phyloP scores from a whole-genome alignment of 1,284 basidiomycete genomes.

The Coniophora puteana region DNA sequence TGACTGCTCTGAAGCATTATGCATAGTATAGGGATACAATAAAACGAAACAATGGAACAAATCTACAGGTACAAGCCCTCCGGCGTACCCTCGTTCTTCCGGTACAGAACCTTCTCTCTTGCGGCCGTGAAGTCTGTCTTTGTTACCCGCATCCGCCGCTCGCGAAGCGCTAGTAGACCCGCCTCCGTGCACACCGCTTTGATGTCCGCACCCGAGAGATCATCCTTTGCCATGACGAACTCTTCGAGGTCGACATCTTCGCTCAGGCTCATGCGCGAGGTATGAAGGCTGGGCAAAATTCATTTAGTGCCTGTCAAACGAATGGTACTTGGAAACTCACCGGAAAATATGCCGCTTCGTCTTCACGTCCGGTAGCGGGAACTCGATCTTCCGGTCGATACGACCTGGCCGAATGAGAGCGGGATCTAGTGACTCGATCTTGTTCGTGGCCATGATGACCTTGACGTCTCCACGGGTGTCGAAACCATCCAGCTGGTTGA shows the following conservation, averaged over 20 bases:
- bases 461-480: slow-evolving; percentile 99
- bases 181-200: slow-evolving; percentile 98
- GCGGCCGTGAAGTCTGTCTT: slow-evolving; percentile 88
- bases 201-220: slow-evolving; percentile 96
- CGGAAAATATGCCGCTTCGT: slow-evolving; percentile 98
- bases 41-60: slow-evolving; percentile 6
- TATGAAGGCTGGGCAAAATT: slow-evolving; percentile 68
- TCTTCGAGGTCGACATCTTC: slow-evolving; percentile 96
- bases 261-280: slow-evolving; percentile 90
- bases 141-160: slow-evolving; percentile 95
- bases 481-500: slow-evolving; percentile 98
- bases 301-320: slow-evolving; percentile 4
- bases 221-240: slow-evolving; percentile 95
- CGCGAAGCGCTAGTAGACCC: slow-evolving; percentile 89
- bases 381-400: slow-evolving; percentile 98
- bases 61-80: slow-evolving; percentile 77
- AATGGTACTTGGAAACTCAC: slow-evolving; percentile 30
- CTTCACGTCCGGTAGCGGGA: slow-evolving; percentile 92
- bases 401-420: slow-evolving; percentile 97
- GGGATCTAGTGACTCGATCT: slow-evolving; percentile 94
- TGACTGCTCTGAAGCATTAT: not conserved
- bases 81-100: slow-evolving; percentile 92
- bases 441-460: slow-evolving; percentile 93
- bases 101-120: slow-evolving; percentile 87
- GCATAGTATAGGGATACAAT: slow-evolving; percentile 3